Conservation (phyloP, 805 yeast species). For the Wickerhamomyces canadensis region DNA sequence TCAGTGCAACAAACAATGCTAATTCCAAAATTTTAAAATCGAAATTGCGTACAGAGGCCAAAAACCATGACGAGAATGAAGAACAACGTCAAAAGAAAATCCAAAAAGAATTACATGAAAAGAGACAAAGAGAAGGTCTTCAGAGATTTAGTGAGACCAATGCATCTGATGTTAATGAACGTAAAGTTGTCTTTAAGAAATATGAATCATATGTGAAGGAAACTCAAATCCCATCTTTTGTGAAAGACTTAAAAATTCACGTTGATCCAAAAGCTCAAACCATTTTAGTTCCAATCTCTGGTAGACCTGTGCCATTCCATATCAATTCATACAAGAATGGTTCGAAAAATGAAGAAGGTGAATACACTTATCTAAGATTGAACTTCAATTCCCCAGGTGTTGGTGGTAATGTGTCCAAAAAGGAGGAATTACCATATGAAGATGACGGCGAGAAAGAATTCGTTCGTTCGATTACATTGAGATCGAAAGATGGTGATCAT, state of each 20-base stretch:
- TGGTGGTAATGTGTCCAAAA: constrained; percentile 62
- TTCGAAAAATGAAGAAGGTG: constrained; percentile 94
- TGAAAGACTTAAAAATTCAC: constrained; percentile 77
- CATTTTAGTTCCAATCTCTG: constrained; percentile 83
- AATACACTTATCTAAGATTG: constrained; percentile 81
- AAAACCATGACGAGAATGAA: constrained; percentile 66
- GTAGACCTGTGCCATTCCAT: constrained; percentile 97
- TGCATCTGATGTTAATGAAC: constrained; percentile 54
- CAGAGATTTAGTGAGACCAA: constrained; percentile 77
- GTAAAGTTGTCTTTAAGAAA: constrained; percentile 74
- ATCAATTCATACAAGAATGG: constrained; percentile 92
- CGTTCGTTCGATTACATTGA: constrained; percentile 77
- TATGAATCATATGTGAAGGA: constrained; percentile 94
- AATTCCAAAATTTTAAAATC: constrained; percentile 69
- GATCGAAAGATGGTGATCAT: constrained; percentile 87
- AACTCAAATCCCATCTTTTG: constrained; percentile 80
- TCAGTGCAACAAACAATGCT: constrained; percentile 22
- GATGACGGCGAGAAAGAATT: constrained; percentile 83
- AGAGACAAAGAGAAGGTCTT: constrained; percentile 81
- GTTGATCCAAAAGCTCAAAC: constrained; percentile 88
- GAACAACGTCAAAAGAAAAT: constrained; percentile 77
- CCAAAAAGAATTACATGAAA: constrained; percentile 78
- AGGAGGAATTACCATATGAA: constrained; percentile 85
- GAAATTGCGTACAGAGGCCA: constrained; percentile 72
- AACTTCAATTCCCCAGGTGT: constrained; percentile 93